Evolutionary conservation across 2,329 filamentous ascomycete genomes (phyloP), one percentile per base, ranked within the genome.

Genomic region (Fusarium avenaceum): DNA sequence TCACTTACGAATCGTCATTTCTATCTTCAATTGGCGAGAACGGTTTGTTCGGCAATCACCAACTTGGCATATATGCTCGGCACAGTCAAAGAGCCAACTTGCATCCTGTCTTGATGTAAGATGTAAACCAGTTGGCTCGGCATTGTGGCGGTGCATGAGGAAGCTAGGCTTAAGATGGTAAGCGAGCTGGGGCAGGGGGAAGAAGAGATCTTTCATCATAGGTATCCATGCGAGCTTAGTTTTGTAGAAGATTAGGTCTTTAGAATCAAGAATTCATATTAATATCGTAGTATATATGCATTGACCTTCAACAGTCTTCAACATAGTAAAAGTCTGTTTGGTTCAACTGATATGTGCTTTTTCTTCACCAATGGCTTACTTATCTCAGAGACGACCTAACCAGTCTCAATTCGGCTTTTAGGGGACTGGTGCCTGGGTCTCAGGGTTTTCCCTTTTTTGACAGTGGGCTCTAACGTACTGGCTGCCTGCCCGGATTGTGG

Each of bases 131-230:
- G 53, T 51, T 64, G 57, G 66, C 58, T 67, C 58, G 59, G 63
- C 67, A 65, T 65, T 33, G 67, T 70, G 67, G 67, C 67, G 63
- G 67, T 70, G 67, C 67, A 65, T 19, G n/a, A 19, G 15, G 35
- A 39, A 22, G 52, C 67, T 65, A 70, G 38, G 17, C 60, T 44
- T 54, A 43, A 19, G 44, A 58, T 38, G 50, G 38, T 46, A 55
- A 43, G 22, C 44, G 28, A 51, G 44, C 39, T 43, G 43, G 57
- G 49, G 50, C 10, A 30, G 30, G 26, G 19, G 19, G 19, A 24
- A 47, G 50, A n/a, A 17, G 26, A 24, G 24, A 24, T 24, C 24
- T 24, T 32, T 14, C 30, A 32, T 32, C 30, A 32, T 32, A 15
- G n/a, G 24, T 24, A 24, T 24, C 26, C 26, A 9, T 26, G 35